Evolutionary conservation across 1,139 yeast species (phyloP), one percentile per base, ranked within the genome.

Genomic region (Debaryomyces robertsiae): DNA sequence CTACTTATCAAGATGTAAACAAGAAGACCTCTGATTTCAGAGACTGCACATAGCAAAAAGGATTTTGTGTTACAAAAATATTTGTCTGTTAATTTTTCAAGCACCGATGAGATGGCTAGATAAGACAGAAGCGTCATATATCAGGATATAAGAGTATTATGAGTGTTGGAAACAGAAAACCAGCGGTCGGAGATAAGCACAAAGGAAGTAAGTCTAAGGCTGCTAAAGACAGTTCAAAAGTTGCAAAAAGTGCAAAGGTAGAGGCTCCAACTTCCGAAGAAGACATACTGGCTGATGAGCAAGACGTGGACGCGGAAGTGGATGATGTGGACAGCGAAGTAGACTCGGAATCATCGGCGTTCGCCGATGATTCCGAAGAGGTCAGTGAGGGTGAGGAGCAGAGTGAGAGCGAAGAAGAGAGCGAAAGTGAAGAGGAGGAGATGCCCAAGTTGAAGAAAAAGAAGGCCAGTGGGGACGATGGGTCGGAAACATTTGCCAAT

Each of bases 401-500:
- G 10, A 42, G 38, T 11, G 49, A 41, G 2, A 54, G 42, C 13
- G 54, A 40, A 34, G 38, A 25, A 10, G 65, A 27, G 27, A 47
- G 40, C 6, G 61, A 56, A 9, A 57, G 56, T 3, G 57, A 49
- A 2, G 55, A 49, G 9, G 53, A 46, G 4, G 61, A 56, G 11
- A 61, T 54, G 15, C 57, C 72, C 17, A 82, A 83, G 14, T 61
- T 58, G 40, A 42, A 66, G 56, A 79, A 82, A 47, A 79, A 76
- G 59, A 78, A 74, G 59, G 73, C 75, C 50, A 75, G 71, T 40
- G 66, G 67, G 28, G 84, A 76, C 45, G 88, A 82, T 57, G 94
- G 90, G 10, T 78, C 90, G 1, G 81, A 72, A 41, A 75, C 82
- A 3, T 91, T 93, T 57, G 87, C 96, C 9, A 75, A 65, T 43